Evolutionary conservation across 2,329 filamentous ascomycete genomes (phyloP), one percentile per base, ranked within the genome.

Genomic region (Nannizziopsis barbatae): DNA sequence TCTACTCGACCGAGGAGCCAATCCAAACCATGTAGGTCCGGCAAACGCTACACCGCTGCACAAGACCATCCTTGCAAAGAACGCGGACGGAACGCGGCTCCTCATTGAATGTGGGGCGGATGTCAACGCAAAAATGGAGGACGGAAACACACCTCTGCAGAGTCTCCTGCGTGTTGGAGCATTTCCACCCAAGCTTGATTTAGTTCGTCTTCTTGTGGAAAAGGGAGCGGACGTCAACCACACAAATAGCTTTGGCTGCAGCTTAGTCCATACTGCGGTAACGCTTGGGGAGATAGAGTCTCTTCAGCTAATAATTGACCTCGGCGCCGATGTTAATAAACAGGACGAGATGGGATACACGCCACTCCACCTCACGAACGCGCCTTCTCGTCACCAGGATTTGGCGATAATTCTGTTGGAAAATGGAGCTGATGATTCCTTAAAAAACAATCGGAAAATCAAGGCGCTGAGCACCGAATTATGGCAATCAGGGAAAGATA

Each of bases 81-180:
- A 31, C 22, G 17, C 22, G 2, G 37, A 14, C 10, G 22, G 11
- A 1, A 18, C 46, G 5, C 48, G 31, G 15, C 11, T 49, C 12
- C 27, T 51, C 12, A 18, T 51, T 5, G 14, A 49, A 15, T 10
- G 48, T 18, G 49, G 49, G n/a, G 49, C 49, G 10, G 38, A 44
- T 17, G 45, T 38, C 20, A 42, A 48, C 6, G 27, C 38, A 12
- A 11, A 2, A 8, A 12, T 40, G 11, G 8, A 22, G 12, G 40
- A 44, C 6, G 47, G 36, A n/a, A 44, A 44, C 17, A 35, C 45
- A 20, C 22, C 45, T 8, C 40, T 43, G 5, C 40, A 43, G 8
- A 14, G 8, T 20, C 17, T 44, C 9, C 14, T 44, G 12, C n/a
- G 17, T 5, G 15, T 14, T 9, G 10, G 7, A 32, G 20, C 27